Evolutionary conservation across 1,139 yeast genomes (phyloP), one percentile per base, ranked within the genome.

Genomic region (Scheffersomyces cryptocercus): DNA sequence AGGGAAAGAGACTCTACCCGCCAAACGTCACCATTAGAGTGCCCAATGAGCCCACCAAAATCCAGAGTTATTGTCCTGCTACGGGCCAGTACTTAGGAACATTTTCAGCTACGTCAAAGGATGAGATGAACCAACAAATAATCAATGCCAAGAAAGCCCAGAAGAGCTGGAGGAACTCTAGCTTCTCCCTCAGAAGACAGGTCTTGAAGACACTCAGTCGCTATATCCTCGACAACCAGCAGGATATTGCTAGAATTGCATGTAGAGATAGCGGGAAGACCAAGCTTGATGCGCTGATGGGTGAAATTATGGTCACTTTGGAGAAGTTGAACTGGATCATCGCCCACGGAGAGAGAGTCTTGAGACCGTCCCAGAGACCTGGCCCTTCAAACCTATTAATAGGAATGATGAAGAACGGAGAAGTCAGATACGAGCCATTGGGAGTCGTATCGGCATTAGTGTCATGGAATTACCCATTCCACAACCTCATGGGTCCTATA

Each of bases 261-360:
- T 93, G 98, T 64, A 77, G 98, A 54, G 99, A 93, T 61, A 86
- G 96, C 28, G 99, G 99, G 30, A 93, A 93, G 62, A 91, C 99
- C 2, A 84, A 87, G 83, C 73, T 93, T 37, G 98, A 93, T 68
- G 98, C 99, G 2, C 85, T 93, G 45, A 84, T 93, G 85, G 99
- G 99, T 37, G 99, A 93, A 61, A 84, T 86, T 34, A 78, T 93
- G 81, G 98, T 90, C 9, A 91, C 98, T 0, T 73, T 91, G 52
- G 99, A 93, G 62, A 93, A 93, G 64, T 69, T 91, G 55, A 84
- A 85, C 53, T 93, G 99, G 99, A 84, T 87, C 39, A 74, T 88
- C 41, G 79, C 84, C 51, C 82, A 93, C 61, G 98, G 98, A 29
- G 95, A 85, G 54, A 68, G 68, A 15, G 79, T 88, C 0, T 71